These are phyloP conservation scores for Candida sphagnicola DNA, from an alignment of 805 yeast species.

Conservation along the genomic window DNA sequence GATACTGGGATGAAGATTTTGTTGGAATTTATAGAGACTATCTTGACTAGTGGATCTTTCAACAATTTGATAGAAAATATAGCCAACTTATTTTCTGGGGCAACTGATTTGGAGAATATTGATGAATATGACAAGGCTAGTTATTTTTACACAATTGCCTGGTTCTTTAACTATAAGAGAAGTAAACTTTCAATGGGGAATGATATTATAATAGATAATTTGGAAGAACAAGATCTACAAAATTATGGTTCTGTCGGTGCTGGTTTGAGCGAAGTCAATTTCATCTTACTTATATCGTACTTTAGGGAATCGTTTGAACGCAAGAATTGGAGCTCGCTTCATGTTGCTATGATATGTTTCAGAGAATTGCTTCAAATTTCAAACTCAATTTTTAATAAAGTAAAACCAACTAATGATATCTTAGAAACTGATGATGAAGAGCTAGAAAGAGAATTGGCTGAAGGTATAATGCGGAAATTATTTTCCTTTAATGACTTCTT, in stretches of 20 bases:
- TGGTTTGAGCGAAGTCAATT: conserved; percentile 58
- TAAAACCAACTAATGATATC: conserved; percentile 12
- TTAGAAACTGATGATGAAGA: conserved; percentile 41
- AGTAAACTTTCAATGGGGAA: conserved; percentile 9
- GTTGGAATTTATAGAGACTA: conserved; percentile 44
- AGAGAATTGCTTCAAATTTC: conserved; percentile 54
- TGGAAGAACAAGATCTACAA: conserved; percentile 14
- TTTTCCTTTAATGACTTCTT: conserved; percentile 64
- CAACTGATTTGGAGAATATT: conserved; percentile 25
- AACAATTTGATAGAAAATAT: conserved; percentile 58
- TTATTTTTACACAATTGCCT: conserved; percentile 59
- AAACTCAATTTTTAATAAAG: conserved; percentile 37
- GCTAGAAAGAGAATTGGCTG: conserved; percentile 42
- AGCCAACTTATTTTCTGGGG: conserved; percentile 36
- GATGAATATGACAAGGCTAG: conserved; percentile 36
- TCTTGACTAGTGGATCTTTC: conserved; percentile 70
- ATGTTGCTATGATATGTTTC: conserved; percentile 66
- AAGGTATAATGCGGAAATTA: conserved; percentile 60
- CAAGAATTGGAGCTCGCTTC: conserved; percentile 57
- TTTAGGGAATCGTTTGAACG: conserved; percentile 40
- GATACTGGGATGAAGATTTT: conserved; percentile 28
- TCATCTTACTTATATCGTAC: conserved; percentile 47
- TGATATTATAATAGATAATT: conserved; percentile 4
- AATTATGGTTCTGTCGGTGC: conserved; percentile 47
- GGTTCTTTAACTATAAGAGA: conserved; percentile 74